Evolutionary conservation across 2,329 filamentous ascomycete genomes (phyloP).

Genomic region (Cladophialophora bantiana): DNA sequence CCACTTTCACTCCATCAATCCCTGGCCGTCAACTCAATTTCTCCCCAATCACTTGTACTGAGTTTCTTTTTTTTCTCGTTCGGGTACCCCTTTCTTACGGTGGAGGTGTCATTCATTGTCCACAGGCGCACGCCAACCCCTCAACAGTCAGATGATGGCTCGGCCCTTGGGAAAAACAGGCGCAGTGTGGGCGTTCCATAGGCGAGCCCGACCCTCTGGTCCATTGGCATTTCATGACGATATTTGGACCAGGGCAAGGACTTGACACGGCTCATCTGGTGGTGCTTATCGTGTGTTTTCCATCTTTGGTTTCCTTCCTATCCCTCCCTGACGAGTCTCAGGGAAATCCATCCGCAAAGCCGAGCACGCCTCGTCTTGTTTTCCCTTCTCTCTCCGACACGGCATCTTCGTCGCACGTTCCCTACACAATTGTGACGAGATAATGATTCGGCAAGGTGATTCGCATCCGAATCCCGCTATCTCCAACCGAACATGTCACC

Average conservation of each 20-base stretch:
- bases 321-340: background rate
- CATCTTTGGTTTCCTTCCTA: background rate
- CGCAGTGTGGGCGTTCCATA: background rate
- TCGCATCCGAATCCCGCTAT: background rate
- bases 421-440: background rate
- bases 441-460: background rate
- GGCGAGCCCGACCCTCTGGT: background rate
- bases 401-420: background rate
- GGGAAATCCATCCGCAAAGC: background rate
- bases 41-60: background rate
- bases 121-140: background rate
- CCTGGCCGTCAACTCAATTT: background rate
- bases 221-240: background rate
- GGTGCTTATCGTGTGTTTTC: conserved; percentile 1
- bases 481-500: background rate
- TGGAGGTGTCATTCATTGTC: background rate
- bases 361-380: background rate
- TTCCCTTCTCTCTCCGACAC: background rate
- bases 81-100: background rate
- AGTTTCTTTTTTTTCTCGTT: background rate
- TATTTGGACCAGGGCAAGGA: background rate
- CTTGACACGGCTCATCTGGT: background rate
- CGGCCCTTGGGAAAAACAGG: background rate
- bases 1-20: background rate
- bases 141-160: conserved; percentile 5